Percentiles rank a stretch among this genome's conserved stretches.
phyloP scores from a whole-genome alignment of 1,284 basidiomycete species.

The Leccinum subrobustum region DNA sequence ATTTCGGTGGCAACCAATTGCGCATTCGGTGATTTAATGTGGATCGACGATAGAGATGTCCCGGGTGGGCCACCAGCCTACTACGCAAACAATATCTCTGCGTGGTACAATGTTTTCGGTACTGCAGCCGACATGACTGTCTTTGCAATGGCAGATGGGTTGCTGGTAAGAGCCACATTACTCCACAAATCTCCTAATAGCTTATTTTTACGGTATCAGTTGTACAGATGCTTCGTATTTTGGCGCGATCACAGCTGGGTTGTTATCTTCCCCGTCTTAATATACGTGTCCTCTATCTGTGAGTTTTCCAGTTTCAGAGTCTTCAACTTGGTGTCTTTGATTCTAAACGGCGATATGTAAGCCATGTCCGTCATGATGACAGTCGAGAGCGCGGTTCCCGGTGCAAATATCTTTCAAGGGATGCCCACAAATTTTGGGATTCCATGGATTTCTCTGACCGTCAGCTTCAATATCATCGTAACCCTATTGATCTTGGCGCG shows the following conservation, averaged over 20 bases:
- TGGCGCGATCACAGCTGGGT: too few species aligned
- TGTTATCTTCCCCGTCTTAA: too few species aligned
- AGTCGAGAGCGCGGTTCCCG: too few species aligned
- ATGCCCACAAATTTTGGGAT: too few species aligned
- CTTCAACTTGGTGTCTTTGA: too few species aligned
- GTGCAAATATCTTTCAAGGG: too few species aligned
- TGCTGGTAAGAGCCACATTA: background rate
- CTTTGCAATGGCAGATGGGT: constrained; percentile 5
- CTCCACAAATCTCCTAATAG: background rate
- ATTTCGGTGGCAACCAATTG: constrained; percentile 4
- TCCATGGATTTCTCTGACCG: too few species aligned
- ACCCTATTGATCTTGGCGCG: constrained; percentile 1
- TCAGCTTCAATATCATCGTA: background rate
- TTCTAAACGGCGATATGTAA: background rate
- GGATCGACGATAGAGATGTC: constrained; percentile 5
- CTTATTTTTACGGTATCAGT: too few species aligned
- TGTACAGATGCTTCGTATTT: too few species aligned
- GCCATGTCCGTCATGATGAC: too few species aligned
- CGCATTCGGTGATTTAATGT: constrained; percentile 2
- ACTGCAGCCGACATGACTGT: constrained; percentile 1
- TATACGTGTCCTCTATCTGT: too few species aligned
- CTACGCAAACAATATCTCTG: background rate
- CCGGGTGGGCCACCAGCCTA: constrained; percentile 2
- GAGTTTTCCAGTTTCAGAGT: too few species aligned
- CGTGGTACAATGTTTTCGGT: constrained; percentile 6